Base-by-base conservation (phyloP, 1,284 basidiomycete genomes). In the Ceratobasidium sp. region DNA sequence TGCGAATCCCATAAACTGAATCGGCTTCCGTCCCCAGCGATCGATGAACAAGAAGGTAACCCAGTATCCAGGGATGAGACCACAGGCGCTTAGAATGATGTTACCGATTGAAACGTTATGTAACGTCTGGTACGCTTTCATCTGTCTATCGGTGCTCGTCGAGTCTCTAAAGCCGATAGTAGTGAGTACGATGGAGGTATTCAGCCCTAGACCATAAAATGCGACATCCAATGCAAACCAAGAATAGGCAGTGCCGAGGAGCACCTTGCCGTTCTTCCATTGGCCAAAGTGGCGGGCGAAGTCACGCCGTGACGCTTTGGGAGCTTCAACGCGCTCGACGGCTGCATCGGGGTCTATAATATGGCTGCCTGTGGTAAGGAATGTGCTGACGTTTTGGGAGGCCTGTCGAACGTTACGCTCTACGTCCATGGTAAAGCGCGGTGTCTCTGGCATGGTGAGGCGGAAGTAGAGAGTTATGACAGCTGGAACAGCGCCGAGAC, bases 391-490 rank as follows among this genome's bases (percentile, higher is more conserved):
- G 83, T 95, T 93, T 72, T 89, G 86, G 15, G 90, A 83, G 12
- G 94, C 94, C 83, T 93, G 92, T 82, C 90, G 87, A 80, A 95
- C 89, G 85, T 96, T 94, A 79, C 94, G 91, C 86, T 96, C 94
- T 81, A 96, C 90, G 86, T 96, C 95, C 91, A 96, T 94, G 79
- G 94, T 96, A 89, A 94, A 97, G 81, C 95, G 93, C 51, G 94
- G 83, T 18, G 88, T 89, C 83, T 88, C 88, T 79, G 87, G 85
- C 80, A 87, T 87, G 79, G 83, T 85, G 64, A 85, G 83, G 73
- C 85, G 87, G 86, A 88, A 89, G 85, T 89, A 89, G 69, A 87
- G 84, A n/a, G 86, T 86, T 56, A 85, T 82, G 79, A 80, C 81
- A 23, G 83, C 87, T 63, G 87, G 87, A 40, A 87, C 85, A 80